Conservation (phyloP, 352 stramenopile genomes). For the Albugo laibachii region DNA sequence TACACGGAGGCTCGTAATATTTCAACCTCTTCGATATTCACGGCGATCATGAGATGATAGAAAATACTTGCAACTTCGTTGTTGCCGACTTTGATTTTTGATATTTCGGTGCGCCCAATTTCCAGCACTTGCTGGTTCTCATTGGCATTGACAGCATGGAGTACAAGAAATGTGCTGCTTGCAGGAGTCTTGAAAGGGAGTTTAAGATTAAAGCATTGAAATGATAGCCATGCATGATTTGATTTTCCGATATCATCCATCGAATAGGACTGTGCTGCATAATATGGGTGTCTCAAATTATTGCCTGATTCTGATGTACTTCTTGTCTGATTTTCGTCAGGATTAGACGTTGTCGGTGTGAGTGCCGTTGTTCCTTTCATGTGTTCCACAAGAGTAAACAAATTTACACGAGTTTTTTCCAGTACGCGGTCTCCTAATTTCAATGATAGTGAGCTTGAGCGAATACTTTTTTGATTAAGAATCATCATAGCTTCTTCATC, state of each 20-base stretch:
- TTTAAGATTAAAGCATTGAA: constrained; percentile 65
- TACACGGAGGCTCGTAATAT: constrained; percentile 49
- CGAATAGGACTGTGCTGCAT: not conserved
- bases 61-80: constrained; percentile 14
- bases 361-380: not conserved
- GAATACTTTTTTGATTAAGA: not conserved
- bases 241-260: not conserved
- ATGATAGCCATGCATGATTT: constrained; percentile 49
- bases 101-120: constrained; percentile 58
- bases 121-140: constrained; percentile 20
- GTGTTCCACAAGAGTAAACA: too few relatives aligned
- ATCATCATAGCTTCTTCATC: too few relatives aligned
- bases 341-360: not conserved
- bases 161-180: constrained; percentile 30
- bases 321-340: not conserved
- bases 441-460: constrained; percentile 40
- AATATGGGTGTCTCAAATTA: not conserved
- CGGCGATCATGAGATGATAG: constrained; percentile 58
- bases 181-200: constrained; percentile 32
- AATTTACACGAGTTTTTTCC: constrained; percentile 12
- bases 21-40: constrained; percentile 28
- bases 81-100: constrained; percentile 9
- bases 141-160: constrained; percentile 34
- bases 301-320: not conserved
- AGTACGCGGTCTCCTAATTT: constrained; percentile 31